Percentiles rank a stretch among this genome's conserved stretches.
Evolutionary conservation across 768 basidiomycete genomes (phyloP).

Genomic region (Tephrocybe sp.): DNA sequence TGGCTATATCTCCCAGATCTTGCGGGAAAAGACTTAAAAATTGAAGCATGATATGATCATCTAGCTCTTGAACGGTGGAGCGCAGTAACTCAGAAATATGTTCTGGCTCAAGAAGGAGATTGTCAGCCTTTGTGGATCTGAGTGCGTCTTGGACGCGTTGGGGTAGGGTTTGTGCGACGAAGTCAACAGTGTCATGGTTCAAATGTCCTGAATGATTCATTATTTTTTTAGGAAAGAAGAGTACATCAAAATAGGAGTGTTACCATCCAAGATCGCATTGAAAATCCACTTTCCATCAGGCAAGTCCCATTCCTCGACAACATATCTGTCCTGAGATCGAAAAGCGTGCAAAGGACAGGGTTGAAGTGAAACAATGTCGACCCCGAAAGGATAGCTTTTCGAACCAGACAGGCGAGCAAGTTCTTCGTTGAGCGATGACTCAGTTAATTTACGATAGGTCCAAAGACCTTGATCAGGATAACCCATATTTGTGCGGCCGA

Average conservation of each 20-base stretch:
- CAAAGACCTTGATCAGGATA: conserved; percentile 47
- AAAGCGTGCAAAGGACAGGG: conserved; percentile 26
- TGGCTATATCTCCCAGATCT: conserved; percentile 16
- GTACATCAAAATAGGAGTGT: not conserved
- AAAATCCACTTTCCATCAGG: conserved; percentile 31
- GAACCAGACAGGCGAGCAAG: conserved; percentile 36
- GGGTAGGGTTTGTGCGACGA: conserved; percentile 9
- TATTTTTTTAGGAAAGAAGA: not conserved
- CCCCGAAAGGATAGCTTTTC: conserved; percentile 8
- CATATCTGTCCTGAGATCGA: conserved; percentile 31
- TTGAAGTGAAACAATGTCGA: conserved; percentile 30
- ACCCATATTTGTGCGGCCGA: conserved; percentile 52
- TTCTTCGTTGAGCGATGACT: conserved; percentile 36
- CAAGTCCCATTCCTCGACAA: conserved; percentile 28
- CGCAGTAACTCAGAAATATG: conserved; percentile 6
- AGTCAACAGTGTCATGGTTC: conserved; percentile 13
- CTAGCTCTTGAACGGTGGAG: conserved; percentile 24
- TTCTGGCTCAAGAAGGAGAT: not conserved
- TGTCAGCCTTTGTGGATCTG: not conserved
- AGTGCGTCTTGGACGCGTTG: conserved; percentile 5
- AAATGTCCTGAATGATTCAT: conserved; percentile 8
- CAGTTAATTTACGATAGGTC: conserved; percentile 48
- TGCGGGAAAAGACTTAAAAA: conserved; percentile 42
- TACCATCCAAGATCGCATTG: conserved; percentile 33
- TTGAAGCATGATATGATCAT: conserved; percentile 39